A percentile compares a stretch with the other conserved stretches of the same genome.
These are phyloP conservation scores for Lasiodiplodia sp. DNA, from an alignment of 2,329 filamentous ascomycete species.

Conservation along the genomic window DNA sequence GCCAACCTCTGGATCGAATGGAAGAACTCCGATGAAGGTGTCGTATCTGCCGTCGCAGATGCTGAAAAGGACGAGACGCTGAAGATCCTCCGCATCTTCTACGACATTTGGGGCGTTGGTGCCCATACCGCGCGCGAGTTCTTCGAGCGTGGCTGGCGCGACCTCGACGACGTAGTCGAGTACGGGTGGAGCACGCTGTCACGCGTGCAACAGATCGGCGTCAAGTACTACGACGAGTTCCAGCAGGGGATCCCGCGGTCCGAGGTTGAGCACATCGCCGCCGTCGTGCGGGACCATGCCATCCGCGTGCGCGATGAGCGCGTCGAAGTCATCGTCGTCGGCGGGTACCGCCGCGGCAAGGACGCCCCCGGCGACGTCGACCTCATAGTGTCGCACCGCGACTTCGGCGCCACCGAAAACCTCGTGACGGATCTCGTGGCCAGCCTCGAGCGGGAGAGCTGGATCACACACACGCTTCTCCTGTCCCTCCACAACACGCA, in stretches of 20 bases:
- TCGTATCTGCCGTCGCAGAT: conserved; percentile 68
- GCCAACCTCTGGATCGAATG: conserved; percentile 80
- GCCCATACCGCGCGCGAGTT: conserved; percentile 82
- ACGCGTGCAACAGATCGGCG: conserved; percentile 87
- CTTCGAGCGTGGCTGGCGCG: conserved; percentile 76
- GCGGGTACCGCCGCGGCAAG: conserved; percentile 84
- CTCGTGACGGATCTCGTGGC: conserved; percentile 76
- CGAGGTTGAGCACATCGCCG: conserved; percentile 76
- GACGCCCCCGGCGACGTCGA: conserved; percentile 80
- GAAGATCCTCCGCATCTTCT: conserved; percentile 72
- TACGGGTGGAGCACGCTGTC: conserved; percentile 77
- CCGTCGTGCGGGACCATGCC: conserved; percentile 71
- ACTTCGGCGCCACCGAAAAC: conserved; percentile 71
- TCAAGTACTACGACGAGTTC: conserved; percentile 94
- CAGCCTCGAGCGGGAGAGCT: conserved; percentile 70
- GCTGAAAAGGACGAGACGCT: conserved; percentile 71
- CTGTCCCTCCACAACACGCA: conserved; percentile 74
- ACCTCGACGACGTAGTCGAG: conserved; percentile 86
- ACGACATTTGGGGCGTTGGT: conserved; percentile 91
- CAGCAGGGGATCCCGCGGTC: conserved; percentile 70
- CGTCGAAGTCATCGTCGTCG: conserved; percentile 72
- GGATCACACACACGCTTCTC: conserved; percentile 82
- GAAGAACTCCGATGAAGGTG: conserved; percentile 61
- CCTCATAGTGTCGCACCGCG: conserved; percentile 79
- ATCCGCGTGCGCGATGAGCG: conserved; percentile 63